phyloP scores from a whole-genome alignment of 306 rosid species.

The Pterocarpus macrocarpus region DNA sequence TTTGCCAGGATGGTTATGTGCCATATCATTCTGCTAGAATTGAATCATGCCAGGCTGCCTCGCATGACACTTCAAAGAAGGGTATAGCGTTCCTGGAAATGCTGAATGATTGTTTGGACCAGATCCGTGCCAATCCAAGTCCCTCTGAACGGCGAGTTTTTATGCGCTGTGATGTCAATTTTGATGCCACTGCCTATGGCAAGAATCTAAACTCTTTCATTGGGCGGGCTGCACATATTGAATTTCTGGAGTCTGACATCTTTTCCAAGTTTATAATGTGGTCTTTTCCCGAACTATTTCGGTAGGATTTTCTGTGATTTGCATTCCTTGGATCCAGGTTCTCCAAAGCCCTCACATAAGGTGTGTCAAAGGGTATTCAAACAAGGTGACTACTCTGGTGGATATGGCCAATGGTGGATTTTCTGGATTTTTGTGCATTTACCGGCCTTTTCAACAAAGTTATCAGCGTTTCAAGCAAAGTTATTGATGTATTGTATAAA shows the following conservation, averaged over 20 bases:
- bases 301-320: slow-evolving; percentile 44
- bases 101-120: slow-evolving; percentile 88
- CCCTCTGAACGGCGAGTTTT: slow-evolving; percentile 68
- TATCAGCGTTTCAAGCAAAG: too few relatives aligned
- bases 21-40: slow-evolving; percentile 98
- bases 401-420: too few relatives aligned
- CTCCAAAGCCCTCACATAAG: slow-evolving; percentile 30
- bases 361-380: too few relatives aligned
- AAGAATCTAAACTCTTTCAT: slow-evolving; percentile 86
- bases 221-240: slow-evolving; percentile 94
- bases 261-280: slow-evolving; percentile 87
- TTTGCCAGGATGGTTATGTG: slow-evolving; percentile 87
- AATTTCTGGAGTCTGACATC: slow-evolving; percentile 85
- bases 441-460: too few relatives aligned
- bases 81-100: slow-evolving; percentile 79
- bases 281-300: slow-evolving; percentile 65
- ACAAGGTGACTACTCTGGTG: too few relatives aligned
- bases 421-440: too few relatives aligned
- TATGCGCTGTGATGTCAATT: slow-evolving; percentile 91
- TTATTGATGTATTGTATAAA: too few relatives aligned
- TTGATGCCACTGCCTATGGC: slow-evolving; percentile 81
- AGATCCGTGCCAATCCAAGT: slow-evolving; percentile 62
- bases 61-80: slow-evolving; percentile 76
- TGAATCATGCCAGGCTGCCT: slow-evolving; percentile 87
- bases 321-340: slow-evolving; percentile 42